Percentiles rank a stretch among this genome's conserved stretches.
Evolutionary conservation across 345 rosid genomes (phyloP).

Genomic region (Bruguiera sexangula): DNA sequence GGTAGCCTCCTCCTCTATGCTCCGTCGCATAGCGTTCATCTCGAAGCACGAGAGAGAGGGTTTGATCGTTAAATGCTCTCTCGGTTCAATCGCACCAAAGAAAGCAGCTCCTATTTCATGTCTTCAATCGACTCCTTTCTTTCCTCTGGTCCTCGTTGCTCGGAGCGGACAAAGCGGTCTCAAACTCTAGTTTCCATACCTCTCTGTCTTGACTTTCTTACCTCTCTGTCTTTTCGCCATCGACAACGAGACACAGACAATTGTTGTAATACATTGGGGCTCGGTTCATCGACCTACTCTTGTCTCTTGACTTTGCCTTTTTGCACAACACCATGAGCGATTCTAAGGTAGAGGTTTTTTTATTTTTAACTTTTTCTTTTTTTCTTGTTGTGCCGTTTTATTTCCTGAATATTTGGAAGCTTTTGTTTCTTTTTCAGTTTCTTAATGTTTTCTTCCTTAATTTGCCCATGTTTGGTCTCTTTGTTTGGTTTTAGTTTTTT

Average conservation of each 20-base stretch:
- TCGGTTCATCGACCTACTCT: not conserved
- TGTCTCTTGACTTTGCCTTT: slow-evolving; percentile 13
- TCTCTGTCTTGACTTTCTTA: slow-evolving; percentile 13
- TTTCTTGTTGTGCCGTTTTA: not conserved
- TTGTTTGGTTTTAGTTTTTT: not conserved
- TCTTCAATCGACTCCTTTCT: slow-evolving; percentile 51
- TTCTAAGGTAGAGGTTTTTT: slow-evolving; percentile 51
- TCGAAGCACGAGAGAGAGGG: slow-evolving; percentile 30
- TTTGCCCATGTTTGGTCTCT: not conserved
- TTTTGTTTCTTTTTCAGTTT: too few species aligned
- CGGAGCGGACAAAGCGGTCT: slow-evolving; percentile 37
- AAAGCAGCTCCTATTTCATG: slow-evolving; percentile 52
- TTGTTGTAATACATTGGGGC: slow-evolving; percentile 3
- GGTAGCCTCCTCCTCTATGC: slow-evolving; percentile 27
- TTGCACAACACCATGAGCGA: slow-evolving; percentile 54
- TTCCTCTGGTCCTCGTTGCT: slow-evolving; percentile 32
- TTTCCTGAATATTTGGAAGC: not conserved
- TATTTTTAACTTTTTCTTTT: not conserved
- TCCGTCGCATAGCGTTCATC: slow-evolving; percentile 11
- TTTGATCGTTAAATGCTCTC: slow-evolving; percentile 50
- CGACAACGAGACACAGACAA: not conserved
- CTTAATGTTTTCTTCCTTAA: slow-evolving; percentile 4
- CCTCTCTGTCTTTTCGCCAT: slow-evolving; percentile 22
- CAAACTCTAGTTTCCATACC: slow-evolving; percentile 43
- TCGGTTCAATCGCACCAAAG: slow-evolving; percentile 21